phyloP scores from a whole-genome alignment of 75 land plant genomes.

The Selaginella tamariscina region DNA sequence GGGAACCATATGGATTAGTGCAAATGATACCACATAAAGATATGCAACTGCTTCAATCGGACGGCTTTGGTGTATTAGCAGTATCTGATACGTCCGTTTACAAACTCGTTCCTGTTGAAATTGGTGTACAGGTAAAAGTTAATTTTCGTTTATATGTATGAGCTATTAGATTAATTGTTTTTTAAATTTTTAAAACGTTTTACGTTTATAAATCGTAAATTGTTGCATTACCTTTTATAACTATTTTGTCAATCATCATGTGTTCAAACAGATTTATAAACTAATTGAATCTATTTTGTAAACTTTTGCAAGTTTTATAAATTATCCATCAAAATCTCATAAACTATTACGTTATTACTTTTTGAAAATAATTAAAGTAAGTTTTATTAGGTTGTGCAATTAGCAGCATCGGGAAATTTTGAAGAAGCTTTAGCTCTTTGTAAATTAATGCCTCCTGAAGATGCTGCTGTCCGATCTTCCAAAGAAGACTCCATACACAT shows the following conservation, averaged over 20 bases:
- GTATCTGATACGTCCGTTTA: conserved; percentile 50
- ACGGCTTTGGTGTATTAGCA: conserved; percentile 35
- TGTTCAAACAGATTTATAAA: no score
- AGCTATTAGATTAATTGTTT: no score
- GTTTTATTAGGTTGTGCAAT: conserved; percentile 66
- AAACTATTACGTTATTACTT: no score
- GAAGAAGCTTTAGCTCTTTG: conserved; percentile 94
- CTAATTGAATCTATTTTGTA: no score
- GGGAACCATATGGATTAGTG: conserved; percentile 62
- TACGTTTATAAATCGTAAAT: neutral
- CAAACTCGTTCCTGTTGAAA: conserved; percentile 67
- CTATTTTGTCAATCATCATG: neutral
- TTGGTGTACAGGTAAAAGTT: conserved; percentile 99
- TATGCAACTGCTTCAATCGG: conserved; percentile 37
- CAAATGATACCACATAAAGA: conserved; percentile 81
- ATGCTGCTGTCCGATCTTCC: conserved; percentile 72
- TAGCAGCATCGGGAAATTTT: conserved; percentile 91
- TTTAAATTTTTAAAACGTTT: neutral
- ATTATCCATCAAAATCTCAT: no score
- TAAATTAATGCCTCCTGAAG: conserved; percentile 89
- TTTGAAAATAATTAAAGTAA: no score
- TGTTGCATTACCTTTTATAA: neutral
- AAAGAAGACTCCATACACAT: conserved; percentile 82
- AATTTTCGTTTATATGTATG: no score
- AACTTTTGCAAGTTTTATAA: no score